These are phyloP conservation scores for Tephrocybe sp. DNA, from an alignment of 768 basidiomycete genomes.

Conservation along the genomic window DNA sequence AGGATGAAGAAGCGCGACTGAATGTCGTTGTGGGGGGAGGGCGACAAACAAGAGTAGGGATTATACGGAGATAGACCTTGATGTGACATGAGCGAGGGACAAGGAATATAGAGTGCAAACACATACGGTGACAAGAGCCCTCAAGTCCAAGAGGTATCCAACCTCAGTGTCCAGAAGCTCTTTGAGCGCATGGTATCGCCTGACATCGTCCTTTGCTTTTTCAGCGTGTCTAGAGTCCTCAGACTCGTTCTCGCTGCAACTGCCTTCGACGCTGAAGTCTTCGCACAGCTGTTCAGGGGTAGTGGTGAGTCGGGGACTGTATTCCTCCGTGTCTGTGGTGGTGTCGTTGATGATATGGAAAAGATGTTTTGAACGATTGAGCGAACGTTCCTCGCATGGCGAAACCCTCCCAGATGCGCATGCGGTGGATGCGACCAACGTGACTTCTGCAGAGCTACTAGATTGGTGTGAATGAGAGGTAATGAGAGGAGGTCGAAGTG, in stretches of 20 bases:
- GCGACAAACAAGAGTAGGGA: conserved; percentile 47
- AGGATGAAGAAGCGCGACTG: conserved; percentile 38
- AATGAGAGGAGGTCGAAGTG: conserved; percentile 17
- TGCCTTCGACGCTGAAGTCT: conserved; percentile 23
- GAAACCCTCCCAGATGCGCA: conserved; percentile 3
- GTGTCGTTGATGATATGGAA: conserved; percentile 30
- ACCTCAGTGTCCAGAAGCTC: conserved; percentile 87
- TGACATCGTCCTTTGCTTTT: conserved; percentile 41
- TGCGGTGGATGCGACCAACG: background rate
- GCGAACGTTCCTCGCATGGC: conserved; percentile 6
- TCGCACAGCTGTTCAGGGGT: conserved; percentile 17
- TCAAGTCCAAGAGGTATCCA: conserved; percentile 77
- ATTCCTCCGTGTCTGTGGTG: conserved; percentile 28
- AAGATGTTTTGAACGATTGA: conserved; percentile 22
- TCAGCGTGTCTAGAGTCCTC: conserved; percentile 28
- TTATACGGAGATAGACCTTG: conserved; percentile 64
- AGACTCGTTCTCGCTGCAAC: conserved; percentile 24
- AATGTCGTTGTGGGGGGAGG: conserved; percentile 36
- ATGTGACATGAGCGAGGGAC: background rate
- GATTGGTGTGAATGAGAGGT: conserved; percentile 13
- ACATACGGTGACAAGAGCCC: conserved; percentile 70
- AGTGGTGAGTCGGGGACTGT: conserved; percentile 14
- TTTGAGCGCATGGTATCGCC: conserved; percentile 71
- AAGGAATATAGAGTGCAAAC: conserved; percentile 1
- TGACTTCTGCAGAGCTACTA: background rate